phyloP scores from a whole-genome alignment of 2,329 filamentous ascomycete species.

The Xylariaceae sp. region DNA sequence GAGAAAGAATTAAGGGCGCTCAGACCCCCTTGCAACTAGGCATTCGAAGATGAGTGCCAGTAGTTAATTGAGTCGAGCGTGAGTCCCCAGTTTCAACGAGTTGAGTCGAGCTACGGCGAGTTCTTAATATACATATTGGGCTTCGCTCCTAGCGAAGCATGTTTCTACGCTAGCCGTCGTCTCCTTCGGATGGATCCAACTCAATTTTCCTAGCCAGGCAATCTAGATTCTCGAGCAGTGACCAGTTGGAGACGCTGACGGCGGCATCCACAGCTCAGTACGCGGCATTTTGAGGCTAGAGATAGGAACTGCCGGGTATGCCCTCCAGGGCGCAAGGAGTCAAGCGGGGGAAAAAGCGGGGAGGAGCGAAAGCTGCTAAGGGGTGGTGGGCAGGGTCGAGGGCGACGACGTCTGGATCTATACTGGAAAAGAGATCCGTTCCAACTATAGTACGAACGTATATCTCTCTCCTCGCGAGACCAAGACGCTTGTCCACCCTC shows the following conservation, averaged over 20 bases:
- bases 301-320: background rate
- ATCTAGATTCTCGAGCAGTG: background rate
- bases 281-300: background rate
- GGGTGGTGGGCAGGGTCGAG: background rate
- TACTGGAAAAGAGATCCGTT: background rate
- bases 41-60: background rate
- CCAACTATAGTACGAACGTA: background rate
- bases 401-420: background rate
- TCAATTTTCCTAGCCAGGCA: conserved; percentile 4
- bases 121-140: background rate
- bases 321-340: background rate
- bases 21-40: background rate
- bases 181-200: background rate
- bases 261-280: background rate
- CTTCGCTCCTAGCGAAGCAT: background rate
- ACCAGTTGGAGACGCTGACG: background rate
- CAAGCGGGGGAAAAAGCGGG: background rate
- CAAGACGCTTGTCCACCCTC: too few relatives aligned
- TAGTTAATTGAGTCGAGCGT: background rate
- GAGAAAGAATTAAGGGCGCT: background rate
- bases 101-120: background rate
- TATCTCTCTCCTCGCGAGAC: background rate
- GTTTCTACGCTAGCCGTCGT: conserved; percentile 3
- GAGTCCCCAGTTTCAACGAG: background rate
- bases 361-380: background rate